Base-by-base conservation (phyloP, 2,329 filamentous ascomycete species). In the Amauroascus niger region DNA sequence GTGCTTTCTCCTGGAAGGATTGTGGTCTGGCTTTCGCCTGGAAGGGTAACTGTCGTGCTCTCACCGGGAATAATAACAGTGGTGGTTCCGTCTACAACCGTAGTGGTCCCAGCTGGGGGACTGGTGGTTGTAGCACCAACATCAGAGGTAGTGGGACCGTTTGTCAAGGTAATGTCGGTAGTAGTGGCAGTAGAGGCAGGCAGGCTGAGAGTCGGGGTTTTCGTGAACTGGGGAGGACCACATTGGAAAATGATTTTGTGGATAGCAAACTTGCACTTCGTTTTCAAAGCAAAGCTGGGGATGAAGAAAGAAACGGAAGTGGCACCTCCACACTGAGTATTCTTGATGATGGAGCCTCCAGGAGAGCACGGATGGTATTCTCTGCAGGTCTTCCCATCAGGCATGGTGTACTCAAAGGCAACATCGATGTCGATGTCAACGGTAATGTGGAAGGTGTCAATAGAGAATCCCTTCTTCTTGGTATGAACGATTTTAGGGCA, bases 291-390 rank as follows among this genome's bases (percentile, higher is more conserved):
- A 51, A 77, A 69, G 58, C 79, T 73, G 65, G 84, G 80, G 55
- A 79, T 70, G 59, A 76, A 73, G 67, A 96, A 83, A 52, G 80
- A 82, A 57, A 96, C 88, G 55, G 81, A 83, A 67, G 79, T 88
- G 60, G 91, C 90, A 71, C 90, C 90, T 80, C 89, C 91, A 69
- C 91, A 97, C 78, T 96, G 88, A 57, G 76, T 81, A 79, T 96
- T 96, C 72, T 81, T 73, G 63, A 96, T 77, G 45, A 78, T 79
- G 55, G 81, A 83, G 63, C 87, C 87, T 14, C 77, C 74, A 53
- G 77, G 74, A 59, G 76, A 80, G 79, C 88, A 94, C 50, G 76
- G 66, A 60, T 79, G 75, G 58, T 80, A 82, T 63, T 94, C 86
- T 74, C 87, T 91, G 82, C 91, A 97, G 56, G 71, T 80, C 13